Base-by-base conservation (phyloP, 208 protist species). In the Phytomonas sp. region DNA sequence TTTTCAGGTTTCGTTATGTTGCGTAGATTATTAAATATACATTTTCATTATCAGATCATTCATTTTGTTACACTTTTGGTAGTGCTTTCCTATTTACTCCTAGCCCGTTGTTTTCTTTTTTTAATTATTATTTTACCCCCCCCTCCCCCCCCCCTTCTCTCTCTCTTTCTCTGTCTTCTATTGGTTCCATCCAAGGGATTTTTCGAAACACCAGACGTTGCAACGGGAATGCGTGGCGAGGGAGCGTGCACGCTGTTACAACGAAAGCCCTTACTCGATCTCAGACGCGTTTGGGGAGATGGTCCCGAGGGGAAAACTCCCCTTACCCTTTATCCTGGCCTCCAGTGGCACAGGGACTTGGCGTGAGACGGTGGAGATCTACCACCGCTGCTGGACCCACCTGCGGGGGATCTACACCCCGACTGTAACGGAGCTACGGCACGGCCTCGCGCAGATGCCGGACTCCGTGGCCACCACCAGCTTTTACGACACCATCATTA, bases 401-500 rank as follows among this genome's bases (percentile, higher is more conserved):
- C 71, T 93, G 11, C 68, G 69, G 5, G 80, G 80, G 42, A 73
- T 91, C 19, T 94, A 94, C 68, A 60, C 72, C 36, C 91, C 91
- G 10, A 81, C 87, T 11, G 34, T 71, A 4, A 67, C 62, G 14
- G 88, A 95, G 70, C 70, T 95, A 66, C 56, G 82, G n/a, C 42
- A 83, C 62, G 91, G 91, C 0, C 70, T 95, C 2, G 23, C 71
- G 29, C 69, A 66, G n/a, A 95, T 95, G 91, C 74, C 81, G 26
- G 79, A 72, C 26, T 76, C 82, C 30, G 84, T 81, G 85, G 49
- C 80, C 63, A 79, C 77, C 7, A 87, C 86, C 6, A 66, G 89
- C 14, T 94, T 95, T 64, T 95, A 95, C 78, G 91, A 95, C 60
- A 71, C 42, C 26, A 61, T 95, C 19, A 62, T 93, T 23, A 95